phyloP scores from a whole-genome alignment of 2,329 filamentous ascomycete genomes.

The Epichloe hybrida region DNA sequence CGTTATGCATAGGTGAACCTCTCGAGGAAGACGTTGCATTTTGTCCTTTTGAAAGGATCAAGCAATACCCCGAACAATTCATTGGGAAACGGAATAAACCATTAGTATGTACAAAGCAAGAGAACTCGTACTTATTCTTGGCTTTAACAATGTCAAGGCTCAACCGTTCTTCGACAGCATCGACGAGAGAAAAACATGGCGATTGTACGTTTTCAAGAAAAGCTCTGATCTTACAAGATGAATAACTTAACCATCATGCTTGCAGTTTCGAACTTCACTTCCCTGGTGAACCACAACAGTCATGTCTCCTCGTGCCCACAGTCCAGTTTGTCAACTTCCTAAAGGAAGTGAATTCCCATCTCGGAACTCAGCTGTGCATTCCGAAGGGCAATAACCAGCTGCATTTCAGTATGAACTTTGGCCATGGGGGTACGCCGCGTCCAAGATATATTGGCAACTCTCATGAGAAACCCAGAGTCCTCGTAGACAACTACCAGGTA shows the following conservation, averaged over 20 bases:
- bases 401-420: conserved; percentile 51
- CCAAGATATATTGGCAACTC: conserved; percentile 46
- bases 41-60: conserved; percentile 38
- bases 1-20: conserved; percentile 13
- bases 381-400: conserved; percentile 35
- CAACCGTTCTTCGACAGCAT: conserved; percentile 43
- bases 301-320: conserved; percentile 54
- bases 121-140: not conserved
- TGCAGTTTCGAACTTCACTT: conserved; percentile 54
- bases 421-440: conserved; percentile 41
- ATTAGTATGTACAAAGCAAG: conserved; percentile 20
- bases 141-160: conserved; percentile 17
- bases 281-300: conserved; percentile 31
- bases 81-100: conserved; percentile 39
- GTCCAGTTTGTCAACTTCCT: conserved; percentile 53
- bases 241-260: not conserved
- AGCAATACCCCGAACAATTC: conserved; percentile 45
- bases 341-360: conserved; percentile 46
- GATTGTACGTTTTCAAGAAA: conserved; percentile 45
- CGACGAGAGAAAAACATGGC: conserved; percentile 52
- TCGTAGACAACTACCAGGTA: not conserved
- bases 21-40: conserved; percentile 22
- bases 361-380: conserved; percentile 41
- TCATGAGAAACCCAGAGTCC: conserved; percentile 11
- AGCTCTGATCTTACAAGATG: not conserved